These are phyloP conservation scores for Saxophila tyrrhenica DNA, from an alignment of 495 filamentous ascomycete genomes.

Conservation along the genomic window DNA sequence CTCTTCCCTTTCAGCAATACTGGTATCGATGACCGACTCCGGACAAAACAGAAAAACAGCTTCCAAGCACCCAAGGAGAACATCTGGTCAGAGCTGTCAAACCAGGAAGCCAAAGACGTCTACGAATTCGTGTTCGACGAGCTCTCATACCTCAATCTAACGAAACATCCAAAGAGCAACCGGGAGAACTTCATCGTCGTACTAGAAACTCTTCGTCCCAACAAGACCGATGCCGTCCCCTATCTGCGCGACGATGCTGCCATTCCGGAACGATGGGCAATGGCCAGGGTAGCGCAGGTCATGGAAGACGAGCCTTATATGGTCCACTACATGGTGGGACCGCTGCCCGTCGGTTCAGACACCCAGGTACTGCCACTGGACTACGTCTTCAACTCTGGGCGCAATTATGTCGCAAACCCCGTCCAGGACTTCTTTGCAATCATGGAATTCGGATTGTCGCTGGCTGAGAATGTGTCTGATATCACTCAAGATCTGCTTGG, in stretches of 20 bases:
- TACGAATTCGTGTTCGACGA: conserved; percentile 15
- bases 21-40: background rate
- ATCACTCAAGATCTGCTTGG: conserved; percentile 30
- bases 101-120: conserved; percentile 11
- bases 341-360: conserved; percentile 32
- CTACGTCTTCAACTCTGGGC: conserved; percentile 29
- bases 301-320: conserved; percentile 35
- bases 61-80: conserved; percentile 15
- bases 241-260: conserved; percentile 33
- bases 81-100: conserved; percentile 15
- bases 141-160: conserved; percentile 14
- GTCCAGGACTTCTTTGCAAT: conserved; percentile 26
- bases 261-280: conserved; percentile 33
- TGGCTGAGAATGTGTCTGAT: conserved; percentile 28
- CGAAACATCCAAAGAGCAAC: conserved; percentile 12
- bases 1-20: background rate
- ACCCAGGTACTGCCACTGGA: conserved; percentile 10
- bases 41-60: background rate
- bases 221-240: conserved; percentile 40
- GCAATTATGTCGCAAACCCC: conserved; percentile 28
- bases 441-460: conserved; percentile 22
- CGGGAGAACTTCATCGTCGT: conserved; percentile 21
- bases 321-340: conserved; percentile 37
- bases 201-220: conserved; percentile 41
- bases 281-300: conserved; percentile 33